Base-by-base conservation (phyloP, 1,139 yeast genomes). In the Kurtzmaniella quercitrusa region DNA sequence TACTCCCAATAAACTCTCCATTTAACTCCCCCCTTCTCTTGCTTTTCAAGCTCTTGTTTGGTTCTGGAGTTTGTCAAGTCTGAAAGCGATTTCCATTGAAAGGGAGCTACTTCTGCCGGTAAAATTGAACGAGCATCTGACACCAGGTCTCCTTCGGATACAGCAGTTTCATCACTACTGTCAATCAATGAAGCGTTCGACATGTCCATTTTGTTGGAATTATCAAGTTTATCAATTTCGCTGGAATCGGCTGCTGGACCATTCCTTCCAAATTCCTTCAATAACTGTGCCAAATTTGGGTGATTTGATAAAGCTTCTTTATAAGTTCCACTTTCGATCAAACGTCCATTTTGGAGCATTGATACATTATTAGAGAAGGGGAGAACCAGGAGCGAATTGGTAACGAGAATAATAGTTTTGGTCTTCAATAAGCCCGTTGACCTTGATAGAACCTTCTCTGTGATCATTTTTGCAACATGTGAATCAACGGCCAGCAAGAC, bases 401-500 rank as follows among this genome's bases (percentile, higher is more conserved):
- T 62, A n/a, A 62, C 59, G 17, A 62, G 52, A 12, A 62, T 47
- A 5, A 60, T 49, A 0, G 66, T 60, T 31, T 55, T 58, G 3
- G 51, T 39, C 2, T 52, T 47, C 29, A 62, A 49, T 16, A 62
- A 41, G 0, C 65, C 65, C 3, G 41, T 41, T 11, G 50, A 31
- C 27, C 47, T 46, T 21, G 62, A 47, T 34, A 66, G 52, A 2
- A 72, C 75, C 40, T 63, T 57, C 23, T 67, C 63, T 37, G 66
- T 63, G 21, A 68, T 74, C 60, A 90, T 96, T 54, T 79, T 82
- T 15, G 96, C 95, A 53, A 90, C 96, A 64, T 93, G 96, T 57
- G 91, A 95, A 68, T 93, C 96, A 46, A 93, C 95, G 44, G 98
- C 95, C 59, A 95, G 86, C 46, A 93, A 76, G 44, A 68, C 51